These are phyloP conservation scores for Thermomyces lanuginosus DNA, from an alignment of 2,329 filamentous ascomycete species.

Conservation along the genomic window DNA sequence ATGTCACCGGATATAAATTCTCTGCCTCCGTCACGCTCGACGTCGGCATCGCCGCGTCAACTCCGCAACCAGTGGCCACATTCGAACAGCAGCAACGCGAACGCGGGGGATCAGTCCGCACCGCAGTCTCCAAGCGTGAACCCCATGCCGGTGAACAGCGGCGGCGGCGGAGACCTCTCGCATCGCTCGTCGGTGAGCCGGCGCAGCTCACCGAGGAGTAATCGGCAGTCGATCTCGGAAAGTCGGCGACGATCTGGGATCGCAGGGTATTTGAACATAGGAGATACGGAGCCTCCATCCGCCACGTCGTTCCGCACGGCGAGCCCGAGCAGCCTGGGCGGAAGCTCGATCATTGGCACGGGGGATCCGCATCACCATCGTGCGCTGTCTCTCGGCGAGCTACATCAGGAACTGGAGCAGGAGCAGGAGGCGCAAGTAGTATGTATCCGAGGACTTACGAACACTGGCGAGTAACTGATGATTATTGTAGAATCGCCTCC, in stretches of 20 bases:
- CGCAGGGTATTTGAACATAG: constrained; percentile 24
- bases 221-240: constrained; percentile 23
- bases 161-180: constrained; percentile 56
- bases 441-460: constrained; percentile 9
- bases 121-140: constrained; percentile 39
- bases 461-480: constrained; percentile 3
- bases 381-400: constrained; percentile 31
- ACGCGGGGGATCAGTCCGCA: constrained; percentile 32
- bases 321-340: constrained; percentile 28
- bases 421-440: constrained; percentile 37
- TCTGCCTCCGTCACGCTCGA: constrained; percentile 41
- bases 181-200: constrained; percentile 19
- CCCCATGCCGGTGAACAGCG: constrained; percentile 57
- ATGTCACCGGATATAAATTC: constrained; percentile 66
- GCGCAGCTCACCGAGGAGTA: constrained; percentile 15
- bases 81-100: constrained; percentile 12
- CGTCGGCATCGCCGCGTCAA: constrained; percentile 22
- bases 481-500: constrained; percentile 29
- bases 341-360: constrained; percentile 26
- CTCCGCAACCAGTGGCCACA: constrained; percentile 14
- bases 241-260: constrained; percentile 28
- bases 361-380: constrained; percentile 34
- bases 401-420: constrained; percentile 36
- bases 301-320: constrained; percentile 24
- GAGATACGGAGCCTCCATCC: constrained; percentile 24